These are phyloP conservation scores for Pythium aquatile DNA, from an alignment of 352 stramenopile genomes.

Conservation along the genomic window DNA sequence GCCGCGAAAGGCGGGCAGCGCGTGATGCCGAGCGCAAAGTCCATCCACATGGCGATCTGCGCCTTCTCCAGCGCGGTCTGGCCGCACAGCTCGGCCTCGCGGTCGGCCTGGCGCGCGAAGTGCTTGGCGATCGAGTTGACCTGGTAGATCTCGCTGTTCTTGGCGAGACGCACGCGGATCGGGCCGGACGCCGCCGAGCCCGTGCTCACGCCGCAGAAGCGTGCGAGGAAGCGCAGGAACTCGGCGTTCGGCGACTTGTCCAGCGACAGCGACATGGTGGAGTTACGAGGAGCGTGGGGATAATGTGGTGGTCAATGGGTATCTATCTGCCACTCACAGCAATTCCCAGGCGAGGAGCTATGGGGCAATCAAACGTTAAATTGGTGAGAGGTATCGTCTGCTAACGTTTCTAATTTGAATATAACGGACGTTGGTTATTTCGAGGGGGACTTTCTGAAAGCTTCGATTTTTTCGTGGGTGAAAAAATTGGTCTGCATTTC, in stretches of 20 bases:
- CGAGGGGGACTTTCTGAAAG: not conserved
- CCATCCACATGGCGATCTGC: slow-evolving; percentile 77
- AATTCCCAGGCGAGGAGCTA: not conserved
- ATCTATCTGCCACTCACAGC: slow-evolving; percentile 3
- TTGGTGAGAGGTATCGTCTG: slow-evolving; percentile 3
- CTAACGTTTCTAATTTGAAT: slow-evolving; percentile 15
- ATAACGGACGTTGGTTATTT: not conserved
- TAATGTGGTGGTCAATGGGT: not conserved
- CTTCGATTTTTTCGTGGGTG: not conserved
- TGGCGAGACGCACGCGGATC: slow-evolving; percentile 71
- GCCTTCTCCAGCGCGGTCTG: slow-evolving; percentile 59
- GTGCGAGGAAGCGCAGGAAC: slow-evolving; percentile 79
- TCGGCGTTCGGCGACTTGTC: slow-evolving; percentile 72
- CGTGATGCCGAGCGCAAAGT: slow-evolving; percentile 54
- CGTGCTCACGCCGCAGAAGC: slow-evolving; percentile 76
- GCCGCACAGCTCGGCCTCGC: slow-evolving; percentile 68
- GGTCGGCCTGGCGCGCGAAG: slow-evolving; percentile 69
- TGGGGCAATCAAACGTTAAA: slow-evolving; percentile 18
- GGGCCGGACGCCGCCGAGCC: slow-evolving; percentile 68
- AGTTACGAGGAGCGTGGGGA: not conserved
- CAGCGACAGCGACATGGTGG: slow-evolving; percentile 74
- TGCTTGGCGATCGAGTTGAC: slow-evolving; percentile 72
- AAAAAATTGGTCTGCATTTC: not conserved
- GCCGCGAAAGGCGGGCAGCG: slow-evolving; percentile 36
- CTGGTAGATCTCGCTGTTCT: slow-evolving; percentile 72